Conservation (phyloP, 257 asterid species). For the Jaltomata sinuosa region DNA sequence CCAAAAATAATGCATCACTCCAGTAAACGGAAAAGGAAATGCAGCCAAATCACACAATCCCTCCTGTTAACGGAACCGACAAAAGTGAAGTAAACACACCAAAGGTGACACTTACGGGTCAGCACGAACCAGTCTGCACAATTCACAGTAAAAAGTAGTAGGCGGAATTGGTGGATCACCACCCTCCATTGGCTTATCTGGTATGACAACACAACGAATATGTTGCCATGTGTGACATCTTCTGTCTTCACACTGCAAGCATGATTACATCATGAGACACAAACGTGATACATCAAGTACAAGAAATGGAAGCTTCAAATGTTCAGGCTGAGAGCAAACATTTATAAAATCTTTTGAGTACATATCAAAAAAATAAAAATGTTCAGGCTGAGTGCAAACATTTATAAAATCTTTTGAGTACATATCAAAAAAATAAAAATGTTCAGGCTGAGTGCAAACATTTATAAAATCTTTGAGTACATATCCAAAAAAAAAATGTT, state of each 20-base stretch:
- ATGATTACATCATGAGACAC: conserved; percentile 6
- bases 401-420: background rate
- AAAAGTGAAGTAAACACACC: background rate
- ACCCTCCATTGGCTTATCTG: conserved; percentile 80
- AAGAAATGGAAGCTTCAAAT: background rate
- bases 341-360: background rate
- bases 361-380: too few relatives aligned
- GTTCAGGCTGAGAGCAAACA: background rate
- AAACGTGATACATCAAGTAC: background rate
- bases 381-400: background rate
- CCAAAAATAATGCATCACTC: background rate
- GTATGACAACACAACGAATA: conserved; percentile 75
- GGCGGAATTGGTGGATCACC: conserved; percentile 59
- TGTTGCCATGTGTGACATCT: conserved; percentile 93
- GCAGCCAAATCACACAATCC: background rate
- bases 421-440: too few relatives aligned
- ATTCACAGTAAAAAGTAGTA: conserved; percentile 76
- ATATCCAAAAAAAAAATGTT: background rate
- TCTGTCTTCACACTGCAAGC: conserved; percentile 87
- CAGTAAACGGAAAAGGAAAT: background rate
- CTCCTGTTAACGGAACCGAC: background rate
- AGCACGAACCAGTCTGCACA: conserved; percentile 82
- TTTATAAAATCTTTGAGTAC: background rate
- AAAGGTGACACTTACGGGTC: conserved; percentile 78
- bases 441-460: background rate